Evolutionary conservation across 305 asterid genomes (phyloP), one percentile per base, ranked within the genome.

Genomic region (Caryopteris hybrid): DNA sequence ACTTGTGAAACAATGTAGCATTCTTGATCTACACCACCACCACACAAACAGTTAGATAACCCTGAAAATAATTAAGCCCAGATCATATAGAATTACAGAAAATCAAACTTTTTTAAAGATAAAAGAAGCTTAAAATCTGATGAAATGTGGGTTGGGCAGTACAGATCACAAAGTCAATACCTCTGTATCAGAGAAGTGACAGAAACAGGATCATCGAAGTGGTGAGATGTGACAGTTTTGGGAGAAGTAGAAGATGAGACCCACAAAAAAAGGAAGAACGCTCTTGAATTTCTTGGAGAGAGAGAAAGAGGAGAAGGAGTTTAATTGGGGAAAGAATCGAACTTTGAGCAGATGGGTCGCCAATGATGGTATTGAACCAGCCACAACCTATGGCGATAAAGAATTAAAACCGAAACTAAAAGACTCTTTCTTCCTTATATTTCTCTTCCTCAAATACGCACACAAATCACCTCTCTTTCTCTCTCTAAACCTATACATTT

Each of bases 351-450:
- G 70, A 77, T 74, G 86, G 78, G 71, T 73, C 66, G 75, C 50
- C 67, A 72, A 75, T 60, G 68, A 76, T 46, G 81, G 78, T 74
- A 80, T 70, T 68, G 82, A 76, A 80, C 48, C 46, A 52, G 81
- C 64, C 76, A 66, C 74, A 76, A 66, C 65, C 58, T 54, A 69
- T 70, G 61, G 64, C 65, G 72, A 78, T 60, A 51, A 53, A 73
- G 72, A 76, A 76, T 23, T 62, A 54, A 75, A 85, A 78, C 81
- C 68, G 81, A 82, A 81, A 75, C 69, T 72, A 59, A 78, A 71
- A 75, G 84, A 84, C 88, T 82, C 64, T 76, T 79, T 82, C 88
- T 61, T 55, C 74, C 78, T 48, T 71, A 20, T 50, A 54, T 74
- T 59, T 74, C 74, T 76, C 72, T 36, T 70, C 11, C 61, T 60